phyloP scores from a whole-genome alignment of 2,329 filamentous ascomycete genomes.

The Aspergillus novoparasiticus region DNA sequence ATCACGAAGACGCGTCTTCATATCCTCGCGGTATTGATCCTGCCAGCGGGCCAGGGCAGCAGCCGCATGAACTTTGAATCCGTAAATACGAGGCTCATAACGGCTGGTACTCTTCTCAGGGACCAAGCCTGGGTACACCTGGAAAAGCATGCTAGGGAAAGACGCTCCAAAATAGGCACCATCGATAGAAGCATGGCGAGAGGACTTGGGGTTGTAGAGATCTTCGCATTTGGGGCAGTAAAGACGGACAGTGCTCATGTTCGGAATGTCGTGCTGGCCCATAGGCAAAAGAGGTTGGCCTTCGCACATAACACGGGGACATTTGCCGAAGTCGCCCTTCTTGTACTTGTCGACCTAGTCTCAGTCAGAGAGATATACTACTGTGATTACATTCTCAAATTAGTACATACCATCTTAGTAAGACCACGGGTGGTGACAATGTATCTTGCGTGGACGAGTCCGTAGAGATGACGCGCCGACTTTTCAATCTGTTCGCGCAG shows the following conservation, averaged over 20 bases:
- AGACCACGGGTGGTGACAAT: slow-evolving; percentile 94
- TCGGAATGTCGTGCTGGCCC: slow-evolving; percentile 87
- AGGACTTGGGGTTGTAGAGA: slow-evolving; percentile 98
- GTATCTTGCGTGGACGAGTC: slow-evolving; percentile 92
- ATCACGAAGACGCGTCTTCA: slow-evolving; percentile 75
- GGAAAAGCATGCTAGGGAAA: slow-evolving; percentile 99
- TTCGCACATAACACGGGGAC: slow-evolving; percentile 92
- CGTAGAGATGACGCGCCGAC: slow-evolving; percentile 92
- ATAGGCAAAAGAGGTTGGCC: slow-evolving; percentile 91
- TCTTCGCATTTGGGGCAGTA: slow-evolving; percentile 98
- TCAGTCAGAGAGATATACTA: slow-evolving; percentile 4
- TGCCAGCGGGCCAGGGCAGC: slow-evolving; percentile 93
- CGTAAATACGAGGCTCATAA: slow-evolving; percentile 88
- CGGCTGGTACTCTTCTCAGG: slow-evolving; percentile 82
- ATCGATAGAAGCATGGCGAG: slow-evolving; percentile 90
- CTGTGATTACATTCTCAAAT: too few relatives aligned
- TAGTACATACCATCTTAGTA: slow-evolving; percentile 81
- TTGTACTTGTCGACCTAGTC: slow-evolving; percentile 95
- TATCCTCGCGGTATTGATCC: slow-evolving; percentile 74
- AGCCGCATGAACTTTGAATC: slow-evolving; percentile 90
- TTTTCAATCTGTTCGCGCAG: slow-evolving; percentile 98
- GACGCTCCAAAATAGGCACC: slow-evolving; percentile 97
- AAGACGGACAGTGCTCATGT: slow-evolving; percentile 88
- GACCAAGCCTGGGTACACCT: slow-evolving; percentile 90
- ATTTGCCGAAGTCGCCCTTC: slow-evolving; percentile 96